Percentiles rank a stretch among this genome's conserved stretches.
These are phyloP conservation scores for Starmera amethionina DNA, from an alignment of 805 yeast genomes.

Conservation along the genomic window DNA sequence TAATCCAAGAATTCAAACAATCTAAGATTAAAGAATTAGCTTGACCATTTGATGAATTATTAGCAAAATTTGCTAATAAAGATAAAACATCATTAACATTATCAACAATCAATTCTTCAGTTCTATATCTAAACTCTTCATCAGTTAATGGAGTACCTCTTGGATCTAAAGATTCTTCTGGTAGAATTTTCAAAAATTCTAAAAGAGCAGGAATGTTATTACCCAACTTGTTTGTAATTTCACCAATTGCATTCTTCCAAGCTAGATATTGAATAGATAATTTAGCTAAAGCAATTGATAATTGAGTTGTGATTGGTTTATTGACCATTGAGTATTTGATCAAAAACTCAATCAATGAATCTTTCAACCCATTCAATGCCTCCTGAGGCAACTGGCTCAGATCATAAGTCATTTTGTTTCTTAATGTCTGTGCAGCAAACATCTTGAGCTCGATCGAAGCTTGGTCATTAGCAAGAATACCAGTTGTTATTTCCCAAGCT, in stretches of 20 bases:
- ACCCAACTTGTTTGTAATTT: conserved; percentile 45
- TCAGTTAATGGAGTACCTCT: conserved; percentile 72
- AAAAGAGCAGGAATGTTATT: conserved; percentile 38
- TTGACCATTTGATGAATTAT: conserved; percentile 20
- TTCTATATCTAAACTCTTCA: conserved; percentile 64
- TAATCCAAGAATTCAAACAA: conserved; percentile 85
- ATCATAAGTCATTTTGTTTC: conserved; percentile 80
- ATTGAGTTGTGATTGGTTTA: conserved; percentile 68
- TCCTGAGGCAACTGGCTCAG: conserved; percentile 62
- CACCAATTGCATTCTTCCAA: conserved; percentile 68
- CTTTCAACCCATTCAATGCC: conserved; percentile 52
- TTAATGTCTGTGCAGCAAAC: conserved; percentile 85
- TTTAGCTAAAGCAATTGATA: conserved; percentile 74
- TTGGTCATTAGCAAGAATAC: conserved; percentile 31
- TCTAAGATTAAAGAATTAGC: conserved; percentile 44
- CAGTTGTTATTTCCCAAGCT: conserved; percentile 71
- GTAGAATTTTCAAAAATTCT: conserved; percentile 77
- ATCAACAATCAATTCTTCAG: conserved; percentile 48
- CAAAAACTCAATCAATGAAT: conserved; percentile 52
- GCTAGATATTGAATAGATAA: conserved; percentile 65
- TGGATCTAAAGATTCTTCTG: conserved; percentile 80
- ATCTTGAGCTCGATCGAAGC: conserved; percentile 49
- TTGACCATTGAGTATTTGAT: conserved; percentile 31
- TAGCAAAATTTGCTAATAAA: conserved; percentile 45
- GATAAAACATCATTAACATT: conserved; percentile 63